Conservation (phyloP, 495 filamentous ascomycete species). For the Penicillium salamii region DNA sequence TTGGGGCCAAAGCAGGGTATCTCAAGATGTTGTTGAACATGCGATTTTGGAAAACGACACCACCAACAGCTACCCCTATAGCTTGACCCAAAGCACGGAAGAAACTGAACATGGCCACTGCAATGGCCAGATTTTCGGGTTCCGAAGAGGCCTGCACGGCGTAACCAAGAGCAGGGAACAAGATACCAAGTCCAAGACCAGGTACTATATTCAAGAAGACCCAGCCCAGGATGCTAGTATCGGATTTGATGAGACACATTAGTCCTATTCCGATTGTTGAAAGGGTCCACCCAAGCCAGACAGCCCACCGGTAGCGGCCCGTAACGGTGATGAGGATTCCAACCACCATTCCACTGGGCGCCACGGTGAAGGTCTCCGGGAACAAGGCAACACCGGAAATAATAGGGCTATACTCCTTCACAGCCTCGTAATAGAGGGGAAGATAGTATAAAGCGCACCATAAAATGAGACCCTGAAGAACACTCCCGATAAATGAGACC, state of each 20-base stretch:
- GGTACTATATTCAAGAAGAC: slow-evolving; percentile 46
- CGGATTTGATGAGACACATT: slow-evolving; percentile 40
- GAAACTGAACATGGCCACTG: slow-evolving; percentile 55
- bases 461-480: slow-evolving; percentile 51
- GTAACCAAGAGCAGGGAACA: slow-evolving; percentile 48
- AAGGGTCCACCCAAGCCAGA: slow-evolving; percentile 53
- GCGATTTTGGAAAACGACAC: slow-evolving; percentile 59
- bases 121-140: slow-evolving; percentile 42
- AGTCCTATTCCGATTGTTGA: slow-evolving; percentile 47
- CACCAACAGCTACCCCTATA: slow-evolving; percentile 55
- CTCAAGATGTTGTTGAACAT: slow-evolving; percentile 45
- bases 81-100: slow-evolving; percentile 54
- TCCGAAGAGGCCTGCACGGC: slow-evolving; percentile 48
- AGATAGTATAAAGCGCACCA: slow-evolving; percentile 49
- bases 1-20: slow-evolving; percentile 38
- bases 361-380: slow-evolving; percentile 51
- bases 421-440: slow-evolving; percentile 51
- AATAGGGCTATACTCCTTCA: slow-evolving; percentile 47
- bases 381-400: slow-evolving; percentile 46
- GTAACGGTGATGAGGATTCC: slow-evolving; percentile 43
- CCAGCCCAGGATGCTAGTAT: slow-evolving; percentile 43
- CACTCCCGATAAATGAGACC: slow-evolving; percentile 39
- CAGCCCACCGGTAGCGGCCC: slow-evolving; percentile 48
- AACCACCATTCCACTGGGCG: slow-evolving; percentile 45
- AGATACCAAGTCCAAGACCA: slow-evolving; percentile 48